Evolutionary conservation across 169 alveolate species (phyloP).

Genomic region (Plasmodium inui): DNA sequence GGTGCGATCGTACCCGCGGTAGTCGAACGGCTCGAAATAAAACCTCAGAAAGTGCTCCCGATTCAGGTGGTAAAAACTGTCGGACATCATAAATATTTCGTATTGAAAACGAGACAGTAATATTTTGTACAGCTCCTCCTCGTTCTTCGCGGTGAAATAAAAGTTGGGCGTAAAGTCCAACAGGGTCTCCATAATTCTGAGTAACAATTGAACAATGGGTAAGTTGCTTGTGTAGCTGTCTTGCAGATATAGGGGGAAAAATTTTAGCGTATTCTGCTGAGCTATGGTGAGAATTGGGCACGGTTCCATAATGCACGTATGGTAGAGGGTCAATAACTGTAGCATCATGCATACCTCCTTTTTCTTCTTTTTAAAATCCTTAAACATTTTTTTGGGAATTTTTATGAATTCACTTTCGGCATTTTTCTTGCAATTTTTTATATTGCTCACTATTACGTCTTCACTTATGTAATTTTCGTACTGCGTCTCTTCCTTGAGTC

Average conservation of each 20-base stretch:
- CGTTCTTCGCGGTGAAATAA: constrained; percentile 79
- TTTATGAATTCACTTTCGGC: constrained; percentile 61
- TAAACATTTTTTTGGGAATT: constrained; percentile 35
- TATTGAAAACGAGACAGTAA: constrained; percentile 82
- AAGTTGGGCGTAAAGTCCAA: constrained; percentile 83
- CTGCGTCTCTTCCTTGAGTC: constrained; percentile 17
- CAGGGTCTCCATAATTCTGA: constrained; percentile 83
- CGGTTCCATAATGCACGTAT: constrained; percentile 72
- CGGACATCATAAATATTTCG: constrained; percentile 82
- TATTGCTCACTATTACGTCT: constrained; percentile 49
- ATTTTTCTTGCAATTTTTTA: constrained; percentile 41
- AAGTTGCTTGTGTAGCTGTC: constrained; percentile 79
- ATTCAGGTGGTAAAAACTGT: constrained; percentile 64
- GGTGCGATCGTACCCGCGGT: constrained; percentile 21
- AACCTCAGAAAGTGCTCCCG: constrained; percentile 18
- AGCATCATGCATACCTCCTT: constrained; percentile 60
- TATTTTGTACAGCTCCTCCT: constrained; percentile 80
- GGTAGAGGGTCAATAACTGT: constrained; percentile 55
- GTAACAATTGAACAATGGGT: constrained; percentile 81
- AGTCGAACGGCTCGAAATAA: constrained; percentile 49
- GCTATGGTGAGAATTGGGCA: constrained; percentile 71
- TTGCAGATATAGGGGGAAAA: constrained; percentile 76
- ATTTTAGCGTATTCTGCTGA: constrained; percentile 75
- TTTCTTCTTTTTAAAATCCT: constrained; percentile 49
- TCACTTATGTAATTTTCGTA: constrained; percentile 44